A percentile compares a stretch with the other conserved stretches of the same genome.
phyloP scores from a whole-genome alignment of 2,329 filamentous ascomycete genomes.

The Fusarium luffae region DNA sequence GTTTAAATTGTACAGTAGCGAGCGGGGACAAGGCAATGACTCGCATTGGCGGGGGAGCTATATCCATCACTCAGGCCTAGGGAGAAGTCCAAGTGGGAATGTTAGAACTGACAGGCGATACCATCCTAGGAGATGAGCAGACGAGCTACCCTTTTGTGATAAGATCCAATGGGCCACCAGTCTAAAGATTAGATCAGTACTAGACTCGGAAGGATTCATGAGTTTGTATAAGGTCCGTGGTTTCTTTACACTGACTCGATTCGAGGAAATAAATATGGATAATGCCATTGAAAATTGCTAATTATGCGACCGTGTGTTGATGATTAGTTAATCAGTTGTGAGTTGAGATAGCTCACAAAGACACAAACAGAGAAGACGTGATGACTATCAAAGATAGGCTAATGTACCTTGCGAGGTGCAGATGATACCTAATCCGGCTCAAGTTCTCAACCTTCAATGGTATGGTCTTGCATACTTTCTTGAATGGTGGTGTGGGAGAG shows the following conservation, averaged over 20 bases:
- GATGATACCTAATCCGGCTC: slow-evolving; percentile 14
- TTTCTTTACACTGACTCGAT: neutral
- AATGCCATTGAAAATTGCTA: neutral
- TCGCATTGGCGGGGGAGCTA: slow-evolving; percentile 44
- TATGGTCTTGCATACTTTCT: slow-evolving; percentile 11
- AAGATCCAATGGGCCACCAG: neutral
- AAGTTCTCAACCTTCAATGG: slow-evolving; percentile 14
- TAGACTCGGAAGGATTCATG: neutral
- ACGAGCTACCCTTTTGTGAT: slow-evolving; percentile 8
- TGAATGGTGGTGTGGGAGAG: slow-evolving; percentile 24
- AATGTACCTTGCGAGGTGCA: slow-evolving; percentile 16
- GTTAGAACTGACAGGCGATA: slow-evolving; percentile 17
- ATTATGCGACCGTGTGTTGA: neutral
- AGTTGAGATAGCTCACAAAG: slow-evolving; percentile 11
- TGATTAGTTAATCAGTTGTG: neutral
- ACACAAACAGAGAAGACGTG: neutral
- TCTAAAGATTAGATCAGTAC: slow-evolving; percentile 1
- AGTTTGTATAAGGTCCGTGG: neutral
- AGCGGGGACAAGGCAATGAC: slow-evolving; percentile 40
- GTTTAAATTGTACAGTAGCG: slow-evolving; percentile 16
- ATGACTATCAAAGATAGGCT: slow-evolving; percentile 28
- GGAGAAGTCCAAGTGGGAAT: slow-evolving; percentile 17
- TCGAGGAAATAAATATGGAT: neutral
- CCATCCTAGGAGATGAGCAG: slow-evolving; percentile 7
- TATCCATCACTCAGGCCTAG: slow-evolving; percentile 31